Evolutionary conservation across 2,329 filamentous ascomycete species (phyloP).

Genomic region (Xylaria sp.): DNA sequence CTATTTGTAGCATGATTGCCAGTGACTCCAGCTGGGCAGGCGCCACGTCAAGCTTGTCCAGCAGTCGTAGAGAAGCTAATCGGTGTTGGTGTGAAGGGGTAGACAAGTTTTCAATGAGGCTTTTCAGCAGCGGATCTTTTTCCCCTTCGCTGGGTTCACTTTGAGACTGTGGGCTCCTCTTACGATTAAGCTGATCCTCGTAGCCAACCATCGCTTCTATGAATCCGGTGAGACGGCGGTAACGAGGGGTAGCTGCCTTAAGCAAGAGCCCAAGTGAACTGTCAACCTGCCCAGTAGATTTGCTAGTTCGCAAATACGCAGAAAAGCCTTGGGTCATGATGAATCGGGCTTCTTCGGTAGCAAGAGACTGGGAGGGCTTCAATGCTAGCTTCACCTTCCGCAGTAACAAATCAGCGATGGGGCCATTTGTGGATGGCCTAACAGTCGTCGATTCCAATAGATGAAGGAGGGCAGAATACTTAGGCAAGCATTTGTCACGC

Average conservation of each 20-base stretch:
- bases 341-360: constrained; percentile 69
- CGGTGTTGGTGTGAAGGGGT: constrained; percentile 76
- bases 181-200: constrained; percentile 39
- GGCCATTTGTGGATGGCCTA: constrained; percentile 67
- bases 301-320: constrained; percentile 69
- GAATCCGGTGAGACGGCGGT: constrained; percentile 67
- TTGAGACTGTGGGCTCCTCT: constrained; percentile 34
- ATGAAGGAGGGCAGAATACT: constrained; percentile 68
- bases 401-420: constrained; percentile 67
- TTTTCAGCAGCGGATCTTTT: constrained; percentile 63
- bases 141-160: constrained; percentile 52
- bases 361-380: constrained; percentile 59
- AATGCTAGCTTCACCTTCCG: constrained; percentile 68
- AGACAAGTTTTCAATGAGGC: constrained; percentile 73
- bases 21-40: constrained; percentile 55
- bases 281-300: constrained; percentile 60
- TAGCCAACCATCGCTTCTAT: constrained; percentile 65
- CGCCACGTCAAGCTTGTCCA: constrained; percentile 62
- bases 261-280: constrained; percentile 65
- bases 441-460: constrained; percentile 64
- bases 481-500: constrained; percentile 65
- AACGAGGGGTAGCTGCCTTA: constrained; percentile 66
- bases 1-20: constrained; percentile 73
- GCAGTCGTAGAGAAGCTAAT: constrained; percentile 70
- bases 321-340: constrained; percentile 76